These are phyloP conservation scores for Globisporangium uncinulatum DNA, from an alignment of 352 stramenopile genomes.

Conservation along the genomic window DNA sequence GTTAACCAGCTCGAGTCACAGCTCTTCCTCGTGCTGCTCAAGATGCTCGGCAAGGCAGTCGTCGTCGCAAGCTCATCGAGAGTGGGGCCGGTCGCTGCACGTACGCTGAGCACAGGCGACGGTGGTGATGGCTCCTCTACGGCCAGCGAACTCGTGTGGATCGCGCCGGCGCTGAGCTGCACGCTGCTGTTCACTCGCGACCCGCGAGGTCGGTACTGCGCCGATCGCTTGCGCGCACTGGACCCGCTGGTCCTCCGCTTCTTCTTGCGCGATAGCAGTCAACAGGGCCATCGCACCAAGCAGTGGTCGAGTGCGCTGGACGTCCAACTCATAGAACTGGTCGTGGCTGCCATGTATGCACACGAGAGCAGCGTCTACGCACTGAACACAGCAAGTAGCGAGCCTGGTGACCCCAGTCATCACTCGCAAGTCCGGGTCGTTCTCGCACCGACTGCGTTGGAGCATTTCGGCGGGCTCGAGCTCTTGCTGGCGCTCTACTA, in stretches of 20 bases:
- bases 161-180: conserved; percentile 23
- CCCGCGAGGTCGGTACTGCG: conserved; percentile 20
- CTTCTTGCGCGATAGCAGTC: conserved; percentile 21
- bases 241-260: conserved; percentile 29
- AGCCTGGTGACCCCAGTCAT: too few relatives aligned
- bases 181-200: conserved; percentile 28
- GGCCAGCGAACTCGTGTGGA: conserved; percentile 13
- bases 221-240: conserved; percentile 22
- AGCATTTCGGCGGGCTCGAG: conserved; percentile 12
- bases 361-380: conserved; percentile 1
- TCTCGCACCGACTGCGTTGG: conserved; percentile 3
- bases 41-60: conserved; percentile 44
- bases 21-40: conserved; percentile 34
- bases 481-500: conserved; percentile 12
- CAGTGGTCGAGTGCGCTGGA: conserved; percentile 7
- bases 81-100: not conserved
- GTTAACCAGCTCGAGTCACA: conserved; percentile 15
- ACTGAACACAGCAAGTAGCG: not conserved
- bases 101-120: not conserved
- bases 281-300: conserved; percentile 15
- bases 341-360: conserved; percentile 13
- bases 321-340: conserved; percentile 10
- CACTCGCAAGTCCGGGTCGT: not conserved
- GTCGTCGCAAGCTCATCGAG: conserved; percentile 23
- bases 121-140: too few relatives aligned